Base-by-base conservation (phyloP, 768 basidiomycete species). In the Phanerochaete sordida region DNA sequence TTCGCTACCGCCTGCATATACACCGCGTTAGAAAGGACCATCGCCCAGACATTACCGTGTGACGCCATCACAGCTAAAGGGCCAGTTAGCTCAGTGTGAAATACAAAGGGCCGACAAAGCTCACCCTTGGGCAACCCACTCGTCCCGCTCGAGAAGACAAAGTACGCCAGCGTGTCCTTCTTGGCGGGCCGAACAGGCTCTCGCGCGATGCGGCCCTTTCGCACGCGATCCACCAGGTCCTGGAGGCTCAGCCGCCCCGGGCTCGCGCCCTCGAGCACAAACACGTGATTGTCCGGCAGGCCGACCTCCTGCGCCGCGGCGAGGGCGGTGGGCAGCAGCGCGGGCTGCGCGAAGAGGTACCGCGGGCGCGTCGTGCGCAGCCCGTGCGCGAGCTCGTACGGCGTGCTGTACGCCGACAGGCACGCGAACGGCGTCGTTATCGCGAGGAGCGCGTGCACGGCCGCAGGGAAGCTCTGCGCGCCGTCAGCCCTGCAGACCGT, bases 111-210 rank as follows among this genome's bases (percentile, higher is more conserved):
- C 11, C 24, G 19, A 6, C 5, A 4, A 5, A 11, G 30, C 27
- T 33, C 5, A 51, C 50, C 30, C 81, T 91, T 91, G 0, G 90
- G 88, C 3, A 85, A 73, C 0, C 90, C 90, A 61, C 81, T 90
- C 0, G 90, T 91, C 24, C 90, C 90, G 65, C 90, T 91, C 0
- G 90, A 91, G 67, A 89, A 90, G 0, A 87, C 75, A 2, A 91
- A 74, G 68, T 91, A 89, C 0, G 86, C 89, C 1, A 90, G 72
- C 0, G 85, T 87, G 60, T 85, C 74, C 30, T 73, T 76, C n/a
- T 64, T 73, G 0, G 82, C 87, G 0, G 77, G 74, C 43, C 75
- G 77, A 33, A 84, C 70, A 1, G 75, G 74, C 1, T 81, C 66
- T 1, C 75, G 68, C 8, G 82, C 76, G 0, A 81, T 64, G 0